Evolutionary conservation across 2,329 filamentous ascomycete species (phyloP).

Genomic region (Epichloe sylvatica): DNA sequence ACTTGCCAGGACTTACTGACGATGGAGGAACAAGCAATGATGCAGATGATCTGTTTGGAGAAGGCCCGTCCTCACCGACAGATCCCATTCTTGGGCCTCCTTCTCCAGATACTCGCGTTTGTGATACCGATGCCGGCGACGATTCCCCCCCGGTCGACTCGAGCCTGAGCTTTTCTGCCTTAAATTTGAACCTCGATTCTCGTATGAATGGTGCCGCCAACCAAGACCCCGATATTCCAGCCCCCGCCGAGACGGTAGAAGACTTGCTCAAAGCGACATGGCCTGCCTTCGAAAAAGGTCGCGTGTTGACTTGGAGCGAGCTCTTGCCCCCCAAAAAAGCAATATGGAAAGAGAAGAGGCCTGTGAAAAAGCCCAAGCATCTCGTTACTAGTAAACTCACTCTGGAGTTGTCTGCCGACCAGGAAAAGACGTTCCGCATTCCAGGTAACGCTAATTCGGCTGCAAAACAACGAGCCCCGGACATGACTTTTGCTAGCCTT

Average conservation of each 20-base stretch:
- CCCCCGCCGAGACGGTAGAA: conserved; percentile 56
- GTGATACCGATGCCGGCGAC: conserved; percentile 24
- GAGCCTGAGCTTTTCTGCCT: conserved; percentile 23
- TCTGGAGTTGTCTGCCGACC: conserved; percentile 72
- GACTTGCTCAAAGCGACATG: conserved; percentile 69
- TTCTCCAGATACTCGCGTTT: conserved; percentile 31
- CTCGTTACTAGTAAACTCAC: conserved; percentile 78
- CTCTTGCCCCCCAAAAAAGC: conserved; percentile 75
- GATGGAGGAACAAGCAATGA: conserved; percentile 47
- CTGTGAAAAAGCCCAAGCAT: conserved; percentile 64
- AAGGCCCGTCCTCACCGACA: conserved; percentile 37
- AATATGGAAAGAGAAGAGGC: conserved; percentile 64
- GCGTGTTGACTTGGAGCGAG: conserved; percentile 65
- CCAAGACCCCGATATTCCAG: conserved; percentile 50
- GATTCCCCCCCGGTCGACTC: conserved; percentile 20
- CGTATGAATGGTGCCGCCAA: conserved; percentile 32
- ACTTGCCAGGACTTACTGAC: conserved; percentile 42
- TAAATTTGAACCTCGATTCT: conserved; percentile 36
- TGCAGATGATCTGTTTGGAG: conserved; percentile 56
- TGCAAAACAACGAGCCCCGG: conserved; percentile 39
- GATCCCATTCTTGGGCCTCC: conserved; percentile 27
- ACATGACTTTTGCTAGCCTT: conserved; percentile 34
- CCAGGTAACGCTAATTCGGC: conserved; percentile 43
- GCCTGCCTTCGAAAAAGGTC: conserved; percentile 64
- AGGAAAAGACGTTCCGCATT: conserved; percentile 75